Evolutionary conservation across 768 basidiomycete genomes (phyloP), one percentile per base, ranked within the genome.

Genomic region (Pleurotus giganteus): DNA sequence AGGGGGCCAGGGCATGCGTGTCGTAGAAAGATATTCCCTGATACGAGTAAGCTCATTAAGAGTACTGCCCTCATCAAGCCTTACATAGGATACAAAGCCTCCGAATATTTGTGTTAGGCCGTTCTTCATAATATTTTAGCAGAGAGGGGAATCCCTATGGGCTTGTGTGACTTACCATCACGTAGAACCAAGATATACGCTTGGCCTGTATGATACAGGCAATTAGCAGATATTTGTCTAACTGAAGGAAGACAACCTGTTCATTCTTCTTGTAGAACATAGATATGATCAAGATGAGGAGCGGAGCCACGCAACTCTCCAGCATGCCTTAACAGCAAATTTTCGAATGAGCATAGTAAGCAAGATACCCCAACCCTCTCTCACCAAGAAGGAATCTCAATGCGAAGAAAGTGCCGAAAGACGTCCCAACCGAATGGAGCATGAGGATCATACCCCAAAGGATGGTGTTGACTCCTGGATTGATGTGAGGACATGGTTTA

Each of bases 231-330:
- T 45, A 24, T 29, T 32, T n/a, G 11, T 4, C n/a, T 41, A 8
- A 17, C 7, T 7, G 37, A 2, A 26, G 5, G 21, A 13, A 15
- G 7, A 61, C 28, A 42, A 74, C 79, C 71, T 86, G 84, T 60
- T 86, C 85, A 47, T 83, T 71, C 67, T 85, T 86, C 72, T 81
- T 83, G 69, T 85, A 86, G 62, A 85, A 86, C 79, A 85, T 83
- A 8, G 82, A 79, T 37, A 85, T 76, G 34, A 86, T 76, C 49
- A 85, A 67, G 65, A 87, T 81, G 29, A 86, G 69, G 59, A 76
- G 81, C 0, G 85, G 85, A 4, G 82, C 77, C 12, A 86, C 85
- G 60, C 84, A 85, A 58, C 76, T 77, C 65, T 88, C 85, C 61
- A 80, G 81, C 85, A 86, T 84, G 34, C 84, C 84, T 85, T 29